Base-by-base conservation (phyloP, 2,329 filamentous ascomycete genomes). In the Ophiostoma ulmi region DNA sequence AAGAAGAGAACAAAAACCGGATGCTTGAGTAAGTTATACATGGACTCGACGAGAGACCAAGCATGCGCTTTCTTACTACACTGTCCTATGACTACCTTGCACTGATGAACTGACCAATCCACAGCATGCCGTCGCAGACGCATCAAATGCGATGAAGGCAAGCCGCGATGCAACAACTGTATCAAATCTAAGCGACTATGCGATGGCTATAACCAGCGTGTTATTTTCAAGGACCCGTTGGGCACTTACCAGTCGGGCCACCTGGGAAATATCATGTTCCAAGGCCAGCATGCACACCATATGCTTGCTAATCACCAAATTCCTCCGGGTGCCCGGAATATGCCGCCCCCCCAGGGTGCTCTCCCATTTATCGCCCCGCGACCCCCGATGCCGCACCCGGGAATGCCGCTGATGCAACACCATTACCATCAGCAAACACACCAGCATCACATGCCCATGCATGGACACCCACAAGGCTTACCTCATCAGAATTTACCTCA, bases 101-200 rank as follows among this genome's bases (percentile, higher is more conserved):
- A 8, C 14, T 65, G 13, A 55, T 8, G 73, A 72, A 73, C 69
- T 76, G 67, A 71, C 67, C 65, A 71, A 74, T n/a, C 31, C 64
- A 94, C 38, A 72, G 91, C 95, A 71, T 99, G 95, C 81, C 91
- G 95, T 74, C 94, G 92, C 80, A 90, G 95, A 69, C 91, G 95
- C 73, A 98, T 99, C 80, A 99, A 98, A 81, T 99, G 95, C 79
- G 95, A 95, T 73, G 95, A 98, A 79, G 92, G 93, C 76, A 87
- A 90, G 68, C 92, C 92, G 36, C 90, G 86, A 38, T 95, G 92
- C 80, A 88, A 86, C 76, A 96, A 96, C 77, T 96, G 92, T 80
- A 88, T 91, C 81, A 95, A 94, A 77, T 94, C 91, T 22, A 94
- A 94, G 79, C 86, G 92, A 17, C 84, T 88, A 74, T 96, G 92